Conservation (phyloP, 169 alveolate species). For the Perkinsus marinus region DNA sequence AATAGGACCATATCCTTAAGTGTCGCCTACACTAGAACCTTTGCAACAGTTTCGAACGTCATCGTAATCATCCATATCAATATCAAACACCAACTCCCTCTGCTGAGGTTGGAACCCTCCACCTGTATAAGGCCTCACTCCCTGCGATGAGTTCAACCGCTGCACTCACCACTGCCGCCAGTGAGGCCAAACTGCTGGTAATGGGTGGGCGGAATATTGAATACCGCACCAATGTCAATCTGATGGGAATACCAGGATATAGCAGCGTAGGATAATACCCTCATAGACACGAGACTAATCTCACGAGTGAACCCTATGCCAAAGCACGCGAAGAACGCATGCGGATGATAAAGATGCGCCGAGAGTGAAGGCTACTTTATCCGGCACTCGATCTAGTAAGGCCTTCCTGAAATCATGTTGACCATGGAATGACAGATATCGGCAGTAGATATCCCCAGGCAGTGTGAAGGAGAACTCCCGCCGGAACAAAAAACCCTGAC, state of each 20-base stretch:
- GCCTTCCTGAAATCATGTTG: not conserved
- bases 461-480: not conserved
- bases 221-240: conserved; percentile 12
- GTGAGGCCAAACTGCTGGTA: not conserved
- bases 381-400: not conserved
- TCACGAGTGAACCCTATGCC: too few relatives aligned
- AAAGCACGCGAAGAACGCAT: too few relatives aligned
- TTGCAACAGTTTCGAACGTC: conserved; percentile 93
- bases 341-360: too few relatives aligned
- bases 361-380: too few relatives aligned
- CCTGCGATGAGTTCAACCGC: not conserved
- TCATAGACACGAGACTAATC: not conserved
- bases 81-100: conserved; percentile 87
- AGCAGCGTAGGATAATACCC: not conserved
- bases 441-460: not conserved
- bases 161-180: not conserved
- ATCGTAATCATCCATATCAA: conserved; percentile 97
- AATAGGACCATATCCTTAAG: too few relatives aligned
- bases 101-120: not conserved
- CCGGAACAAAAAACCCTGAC: not conserved
- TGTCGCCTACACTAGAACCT: conserved; percentile 81
- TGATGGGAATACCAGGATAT: not conserved
- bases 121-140: not conserved
- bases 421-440: not conserved
- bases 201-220: not conserved